A percentile compares a stretch with the other conserved stretches of the same genome.
Conservation (phyloP, 2,329 filamentous ascomycete genomes). For the Chaetomium sp. region DNA sequence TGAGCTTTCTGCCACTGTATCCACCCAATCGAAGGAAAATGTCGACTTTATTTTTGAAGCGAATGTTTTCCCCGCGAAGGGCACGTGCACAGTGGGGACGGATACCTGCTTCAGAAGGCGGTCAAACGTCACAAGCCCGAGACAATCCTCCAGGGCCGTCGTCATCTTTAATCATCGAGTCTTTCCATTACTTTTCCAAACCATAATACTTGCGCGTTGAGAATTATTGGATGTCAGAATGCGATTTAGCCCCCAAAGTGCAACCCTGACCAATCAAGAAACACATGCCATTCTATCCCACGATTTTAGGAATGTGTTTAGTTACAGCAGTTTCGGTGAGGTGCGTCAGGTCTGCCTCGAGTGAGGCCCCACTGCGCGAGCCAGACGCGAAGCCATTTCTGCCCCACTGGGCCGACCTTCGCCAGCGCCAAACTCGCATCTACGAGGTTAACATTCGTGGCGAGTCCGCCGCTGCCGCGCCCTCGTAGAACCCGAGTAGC, state of each 20-base stretch:
- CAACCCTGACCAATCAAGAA: no score
- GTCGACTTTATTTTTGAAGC: conserved; percentile 21
- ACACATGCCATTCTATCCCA: no score
- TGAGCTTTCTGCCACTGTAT: conserved; percentile 22
- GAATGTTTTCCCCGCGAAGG: conserved; percentile 26
- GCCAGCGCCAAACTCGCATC: background rate
- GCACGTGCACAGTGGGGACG: conserved; percentile 27
- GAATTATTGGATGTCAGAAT: no score
- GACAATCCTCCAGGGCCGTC: background rate
- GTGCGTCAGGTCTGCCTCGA: no score
- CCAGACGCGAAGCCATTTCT: background rate
- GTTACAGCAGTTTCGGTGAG: background rate
- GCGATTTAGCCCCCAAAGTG: no score
- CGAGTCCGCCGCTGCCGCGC: no score
- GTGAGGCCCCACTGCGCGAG: background rate
- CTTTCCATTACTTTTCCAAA: no score
- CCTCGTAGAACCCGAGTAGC: background rate
- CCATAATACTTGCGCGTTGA: no score
- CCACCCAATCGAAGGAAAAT: conserved; percentile 27
- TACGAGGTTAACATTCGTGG: background rate
- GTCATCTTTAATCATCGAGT: no score
- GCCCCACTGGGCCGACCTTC: background rate
- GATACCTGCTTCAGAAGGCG: conserved; percentile 27
- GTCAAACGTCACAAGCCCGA: conserved; percentile 17
- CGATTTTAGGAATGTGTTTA: no score